Conservation (phyloP, 495 filamentous ascomycete genomes). For the Hapsidospora chrysogenum region DNA sequence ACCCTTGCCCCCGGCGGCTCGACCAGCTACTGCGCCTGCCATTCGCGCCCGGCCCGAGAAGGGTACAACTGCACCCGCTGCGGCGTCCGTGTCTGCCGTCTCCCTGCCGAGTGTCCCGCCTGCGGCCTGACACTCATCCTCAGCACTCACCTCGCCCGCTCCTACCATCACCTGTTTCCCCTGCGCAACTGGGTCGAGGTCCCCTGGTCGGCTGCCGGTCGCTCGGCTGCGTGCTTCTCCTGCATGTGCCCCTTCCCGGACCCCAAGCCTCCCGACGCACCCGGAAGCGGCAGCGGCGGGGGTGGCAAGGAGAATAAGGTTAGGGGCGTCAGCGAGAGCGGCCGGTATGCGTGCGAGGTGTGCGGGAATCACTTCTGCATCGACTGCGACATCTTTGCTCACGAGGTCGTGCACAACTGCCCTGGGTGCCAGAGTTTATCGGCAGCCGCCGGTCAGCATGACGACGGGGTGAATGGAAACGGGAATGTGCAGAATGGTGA, state of each 20-base stretch:
- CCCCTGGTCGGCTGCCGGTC: conserved; percentile 52
- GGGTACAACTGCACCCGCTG: conserved; percentile 88
- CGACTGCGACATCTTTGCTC: conserved; percentile 89
- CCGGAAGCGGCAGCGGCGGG: not conserved
- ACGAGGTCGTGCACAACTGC: conserved; percentile 89
- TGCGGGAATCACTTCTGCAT: conserved; percentile 90
- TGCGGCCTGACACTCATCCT: conserved; percentile 89
- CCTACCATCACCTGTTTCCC: conserved; percentile 93
- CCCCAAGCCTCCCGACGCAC: conserved; percentile 4
- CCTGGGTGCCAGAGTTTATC: conserved; percentile 72
- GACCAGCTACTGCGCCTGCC: conserved; percentile 71
- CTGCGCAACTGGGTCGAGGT: conserved; percentile 83
- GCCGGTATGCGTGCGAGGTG: conserved; percentile 70
- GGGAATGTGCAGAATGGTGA: conserved; percentile 7
- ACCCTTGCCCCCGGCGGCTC: conserved; percentile 56
- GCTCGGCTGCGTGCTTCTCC: conserved; percentile 31
- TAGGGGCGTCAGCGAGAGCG: conserved; percentile 70
- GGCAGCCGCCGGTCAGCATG: conserved; percentile 3
- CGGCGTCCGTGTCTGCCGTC: conserved; percentile 70
- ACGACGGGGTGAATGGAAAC: conserved; percentile 4
- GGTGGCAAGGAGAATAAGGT: conserved; percentile 4
- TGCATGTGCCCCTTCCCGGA: conserved; percentile 37
- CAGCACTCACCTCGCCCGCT: conserved; percentile 86
- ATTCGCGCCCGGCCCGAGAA: conserved; percentile 66
- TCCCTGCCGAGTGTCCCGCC: conserved; percentile 82